phyloP scores from a whole-genome alignment of 225 moss, liverwort and hornwort genomes.

The Polytrichum formosum region DNA sequence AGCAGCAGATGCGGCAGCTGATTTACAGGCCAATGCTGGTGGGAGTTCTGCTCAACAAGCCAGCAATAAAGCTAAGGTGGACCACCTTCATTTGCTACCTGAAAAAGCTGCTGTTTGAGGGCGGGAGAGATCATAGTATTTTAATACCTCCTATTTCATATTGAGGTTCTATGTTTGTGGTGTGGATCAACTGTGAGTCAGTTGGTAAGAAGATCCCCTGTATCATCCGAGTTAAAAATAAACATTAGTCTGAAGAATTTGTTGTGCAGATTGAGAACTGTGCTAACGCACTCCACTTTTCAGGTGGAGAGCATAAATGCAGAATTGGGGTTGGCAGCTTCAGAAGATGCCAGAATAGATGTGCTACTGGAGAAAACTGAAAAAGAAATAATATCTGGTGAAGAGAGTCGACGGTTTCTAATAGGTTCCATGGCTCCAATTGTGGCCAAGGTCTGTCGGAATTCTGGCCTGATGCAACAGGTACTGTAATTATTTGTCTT shows the following conservation, averaged over 20 bases:
- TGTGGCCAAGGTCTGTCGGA: slow-evolving; percentile 75
- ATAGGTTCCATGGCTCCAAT: slow-evolving; percentile 76
- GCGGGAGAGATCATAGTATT: no score
- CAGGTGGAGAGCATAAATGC: slow-evolving; percentile 82
- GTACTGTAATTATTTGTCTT: slow-evolving; percentile 23
- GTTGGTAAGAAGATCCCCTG: no score
- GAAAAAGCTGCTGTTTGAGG: no score
- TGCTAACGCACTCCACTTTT: slow-evolving; percentile 1
- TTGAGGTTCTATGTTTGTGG: no score
- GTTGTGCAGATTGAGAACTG: no score
- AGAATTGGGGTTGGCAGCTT: slow-evolving; percentile 83
- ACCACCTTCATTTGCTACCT: no score
- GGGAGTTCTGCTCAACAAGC: slow-evolving; percentile 30
- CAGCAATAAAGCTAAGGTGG: slow-evolving; percentile 59
- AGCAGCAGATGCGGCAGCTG: slow-evolving; percentile 57
- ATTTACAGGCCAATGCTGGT: slow-evolving; percentile 36
- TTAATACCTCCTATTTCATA: no score
- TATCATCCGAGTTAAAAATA: no score
- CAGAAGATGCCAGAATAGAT: slow-evolving; percentile 91
- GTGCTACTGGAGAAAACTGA: slow-evolving; percentile 65
- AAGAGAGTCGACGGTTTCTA: slow-evolving; percentile 42
- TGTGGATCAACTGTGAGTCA: no score
- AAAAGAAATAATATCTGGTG: slow-evolving; percentile 67
- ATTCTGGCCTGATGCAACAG: slow-evolving; percentile 74
- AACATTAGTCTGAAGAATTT: no score